Conservation (phyloP, 306 rosid species). For the Clitoria ternatea region DNA sequence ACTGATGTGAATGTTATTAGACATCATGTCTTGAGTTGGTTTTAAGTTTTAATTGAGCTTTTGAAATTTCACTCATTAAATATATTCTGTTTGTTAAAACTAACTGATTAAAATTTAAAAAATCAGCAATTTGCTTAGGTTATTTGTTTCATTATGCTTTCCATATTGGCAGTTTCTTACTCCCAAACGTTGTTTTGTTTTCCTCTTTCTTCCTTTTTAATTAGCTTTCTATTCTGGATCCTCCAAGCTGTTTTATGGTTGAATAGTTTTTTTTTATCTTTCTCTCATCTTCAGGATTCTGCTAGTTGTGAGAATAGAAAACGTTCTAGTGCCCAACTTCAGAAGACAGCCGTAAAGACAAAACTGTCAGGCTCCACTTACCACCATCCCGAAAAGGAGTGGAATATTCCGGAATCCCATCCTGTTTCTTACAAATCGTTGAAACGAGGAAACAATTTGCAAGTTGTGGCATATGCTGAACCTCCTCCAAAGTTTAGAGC, state of each 20-base stretch:
- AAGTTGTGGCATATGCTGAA: conserved; percentile 48
- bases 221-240: conserved; percentile 14
- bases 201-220: background rate
- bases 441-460: conserved; percentile 58
- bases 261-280: conserved; percentile 24
- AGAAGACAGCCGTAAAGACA: conserved; percentile 36
- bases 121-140: background rate
- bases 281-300: conserved; percentile 52
- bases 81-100: conserved; percentile 8
- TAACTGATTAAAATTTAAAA: background rate
- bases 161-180: conserved; percentile 1
- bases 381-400: conserved; percentile 27
- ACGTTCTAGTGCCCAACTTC: conserved; percentile 37
- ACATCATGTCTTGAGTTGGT: conserved; percentile 3
- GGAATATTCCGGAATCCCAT: conserved; percentile 29
- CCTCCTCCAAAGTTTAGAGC: conserved; percentile 54
- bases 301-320: conserved; percentile 42
- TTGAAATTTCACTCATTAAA: conserved; percentile 12
- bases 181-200: background rate
- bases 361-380: conserved; percentile 30
- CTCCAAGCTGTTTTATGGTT: conserved; percentile 16
- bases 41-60: conserved; percentile 23
- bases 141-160: conserved; percentile 19
- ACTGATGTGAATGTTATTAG: background rate
- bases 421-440: conserved; percentile 41